Base-by-base conservation (phyloP, 129 eudicot genomes). In the Ambrosia artemisiifolia region DNA sequence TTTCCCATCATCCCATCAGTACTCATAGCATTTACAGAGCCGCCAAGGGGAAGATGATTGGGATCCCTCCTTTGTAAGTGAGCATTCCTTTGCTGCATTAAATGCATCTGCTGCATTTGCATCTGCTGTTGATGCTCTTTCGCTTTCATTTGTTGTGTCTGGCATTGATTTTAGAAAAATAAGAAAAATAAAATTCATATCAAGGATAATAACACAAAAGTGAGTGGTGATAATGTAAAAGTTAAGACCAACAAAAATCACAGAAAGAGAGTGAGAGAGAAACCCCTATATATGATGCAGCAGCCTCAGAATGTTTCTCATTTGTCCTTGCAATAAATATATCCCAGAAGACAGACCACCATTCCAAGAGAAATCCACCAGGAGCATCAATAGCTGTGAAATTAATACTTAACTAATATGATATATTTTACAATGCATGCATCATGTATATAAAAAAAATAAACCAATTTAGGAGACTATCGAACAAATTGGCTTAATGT, bases 291-390 rank as follows among this genome's bases (percentile, higher is more conserved):
- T 94, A 94, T 59, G 98, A 88, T 56, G 91, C 98, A 80, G 98
- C 98, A 56, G 98, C 79, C 75, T 94, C 98, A 74, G 98, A 90
- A 84, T 94, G 98, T 76, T 94, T 94, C 81, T 94, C 97, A 32
- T 90, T 94, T 66, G 98, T 93, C 86, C 98, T 78, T 42, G 98
- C 98, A 43, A 93, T 93, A 72, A 93, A 93, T 24, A 93, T 87
- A 81, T 93, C 98, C 98, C 98, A 93, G 48, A 93, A 93, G 78
- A 93, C 98, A 49, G 98, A 93, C 98, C 98, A 93, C 98, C 98
- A 93, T 73, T 93, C 98, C 70, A 93, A 93, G 50, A 93, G 96
- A 84, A 94, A 94, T 62, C 98, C 98, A 38, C 98, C 97, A 4
- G 98, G 98, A 14, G 98, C 98, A 84, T 94, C 98, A 70, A 94